Base-by-base conservation (phyloP, 768 basidiomycete genomes). In the Lactarius hatsudake region DNA sequence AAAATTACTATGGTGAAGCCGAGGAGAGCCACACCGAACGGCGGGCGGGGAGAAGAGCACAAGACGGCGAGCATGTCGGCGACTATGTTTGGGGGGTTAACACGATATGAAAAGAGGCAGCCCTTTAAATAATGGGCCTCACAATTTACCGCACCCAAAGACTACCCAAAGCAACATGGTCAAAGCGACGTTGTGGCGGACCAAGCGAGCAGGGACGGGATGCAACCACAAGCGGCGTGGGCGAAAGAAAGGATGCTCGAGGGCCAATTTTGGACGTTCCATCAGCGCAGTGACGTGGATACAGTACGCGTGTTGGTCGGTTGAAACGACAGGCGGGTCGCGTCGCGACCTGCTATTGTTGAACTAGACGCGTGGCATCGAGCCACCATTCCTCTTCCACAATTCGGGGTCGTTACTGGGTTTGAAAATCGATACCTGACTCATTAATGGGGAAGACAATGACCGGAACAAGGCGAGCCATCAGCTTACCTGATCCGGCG, bases 21-120 rank as follows among this genome's bases (percentile, higher is more conserved):
- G 36, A 68, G 34, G 32, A 64, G 17, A 54, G 62, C 67, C n/a
- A 68, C 63, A 32, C 67, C 67, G 53, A 61, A 30, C 20, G 67
- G 63, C 15, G 67, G 62, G 18, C 36, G 59, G 20, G 62, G 59
- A 38, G 59, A 26, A 38, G 53, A 54, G n/a, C 32, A 40, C 58
- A 68, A 59, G 54, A 60, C 67, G 17, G 63, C 59, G 26, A 68
- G 42, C 67, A 68, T 68, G 59, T 40, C 42, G 40, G 36, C 34
- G 32, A 56, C 43, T 40, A 53, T 18, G 67, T 23, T 54, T 53
- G 34, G 59, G 38, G 42, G 53, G 28, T 32, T 28, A 34, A 38
- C 2, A 34, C 17, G 15, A 55, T 5, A 53, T 30, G 61, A 58
- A 30, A 55, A 30, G 26, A 48, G 34, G 15, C 32, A 63, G 26